Conservation (phyloP, 139 green algal genomes). For the Chlorella sp. region DNA sequence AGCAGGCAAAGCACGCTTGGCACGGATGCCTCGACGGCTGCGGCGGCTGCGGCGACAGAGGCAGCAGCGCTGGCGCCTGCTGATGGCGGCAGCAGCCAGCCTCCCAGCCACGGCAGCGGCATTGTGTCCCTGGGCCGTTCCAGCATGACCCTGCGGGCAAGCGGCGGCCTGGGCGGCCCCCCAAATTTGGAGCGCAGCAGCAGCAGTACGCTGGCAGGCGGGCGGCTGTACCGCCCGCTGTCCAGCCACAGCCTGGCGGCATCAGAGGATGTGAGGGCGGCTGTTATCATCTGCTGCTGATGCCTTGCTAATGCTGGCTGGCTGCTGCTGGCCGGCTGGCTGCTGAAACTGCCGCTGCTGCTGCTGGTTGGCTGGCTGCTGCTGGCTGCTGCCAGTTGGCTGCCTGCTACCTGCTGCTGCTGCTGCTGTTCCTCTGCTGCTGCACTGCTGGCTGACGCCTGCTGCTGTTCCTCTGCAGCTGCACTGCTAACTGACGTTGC, state of each 20-base stretch:
- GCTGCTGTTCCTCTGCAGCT: neutral
- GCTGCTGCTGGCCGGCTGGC: neutral
- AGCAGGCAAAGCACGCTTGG: constrained; percentile 22
- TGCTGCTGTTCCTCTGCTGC: too few relatives aligned
- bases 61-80: neutral
- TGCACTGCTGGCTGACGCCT: neutral
- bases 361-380: too few relatives aligned
- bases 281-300: neutral
- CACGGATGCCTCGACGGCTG: neutral
- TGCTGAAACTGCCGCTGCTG: too few relatives aligned
- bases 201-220: neutral
- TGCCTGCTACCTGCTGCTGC: too few relatives aligned
- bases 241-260: neutral
- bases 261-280: constrained; percentile 5
- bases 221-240: constrained; percentile 1
- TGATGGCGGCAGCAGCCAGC: neutral
- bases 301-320: too few relatives aligned
- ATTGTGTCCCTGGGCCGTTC: neutral
- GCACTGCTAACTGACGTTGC: too few relatives aligned
- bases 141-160: neutral
- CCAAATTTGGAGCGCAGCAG: neutral
- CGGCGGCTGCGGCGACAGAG: neutral
- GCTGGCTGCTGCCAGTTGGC: too few relatives aligned
- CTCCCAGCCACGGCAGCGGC: neutral
- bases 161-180: neutral